A percentile compares a stretch with the other conserved stretches of the same genome.
phyloP scores from a whole-genome alignment of 768 basidiomycete genomes.

The Holtermannia corniformis region DNA sequence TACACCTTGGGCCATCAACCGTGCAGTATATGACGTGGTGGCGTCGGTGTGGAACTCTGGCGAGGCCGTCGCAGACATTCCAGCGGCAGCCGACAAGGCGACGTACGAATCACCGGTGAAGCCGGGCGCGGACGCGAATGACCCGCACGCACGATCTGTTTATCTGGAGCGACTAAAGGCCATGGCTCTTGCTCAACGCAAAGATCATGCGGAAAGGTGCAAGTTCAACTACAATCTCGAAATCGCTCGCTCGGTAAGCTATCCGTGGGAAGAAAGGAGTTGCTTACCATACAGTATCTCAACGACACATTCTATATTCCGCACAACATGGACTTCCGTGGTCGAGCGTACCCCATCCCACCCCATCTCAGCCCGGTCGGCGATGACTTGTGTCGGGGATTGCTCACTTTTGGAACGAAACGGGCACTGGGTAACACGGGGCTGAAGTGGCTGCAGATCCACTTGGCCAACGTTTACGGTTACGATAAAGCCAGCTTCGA shows the following conservation, averaged over 20 bases:
- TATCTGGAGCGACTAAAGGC: constrained; percentile 53
- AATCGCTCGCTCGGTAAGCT: constrained; percentile 78
- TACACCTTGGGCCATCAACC: constrained; percentile 86
- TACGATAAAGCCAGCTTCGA: constrained; percentile 92
- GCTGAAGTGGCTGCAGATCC: constrained; percentile 89
- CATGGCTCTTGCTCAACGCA: constrained; percentile 55
- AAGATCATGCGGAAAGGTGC: constrained; percentile 84
- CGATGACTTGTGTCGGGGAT: constrained; percentile 75
- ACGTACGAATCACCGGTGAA: constrained; percentile 46
- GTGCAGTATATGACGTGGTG: constrained; percentile 62
- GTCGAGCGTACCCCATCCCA: constrained; percentile 91
- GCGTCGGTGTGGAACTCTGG: constrained; percentile 80
- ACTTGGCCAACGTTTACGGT: constrained; percentile 83
- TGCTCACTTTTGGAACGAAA: constrained; percentile 70
- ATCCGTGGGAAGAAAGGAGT: neutral
- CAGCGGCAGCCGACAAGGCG: constrained; percentile 54
- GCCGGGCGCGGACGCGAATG: constrained; percentile 46
- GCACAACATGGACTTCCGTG: constrained; percentile 95
- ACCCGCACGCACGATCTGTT: constrained; percentile 52
- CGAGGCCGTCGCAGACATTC: constrained; percentile 69
- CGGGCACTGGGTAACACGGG: constrained; percentile 75
- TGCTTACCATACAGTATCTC: constrained; percentile 55
- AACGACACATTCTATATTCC: constrained; percentile 83
- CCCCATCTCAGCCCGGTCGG: constrained; percentile 93
- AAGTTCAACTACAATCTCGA: constrained; percentile 94